phyloP scores from a whole-genome alignment of 805 yeast species.

The Pichia manshurica region DNA sequence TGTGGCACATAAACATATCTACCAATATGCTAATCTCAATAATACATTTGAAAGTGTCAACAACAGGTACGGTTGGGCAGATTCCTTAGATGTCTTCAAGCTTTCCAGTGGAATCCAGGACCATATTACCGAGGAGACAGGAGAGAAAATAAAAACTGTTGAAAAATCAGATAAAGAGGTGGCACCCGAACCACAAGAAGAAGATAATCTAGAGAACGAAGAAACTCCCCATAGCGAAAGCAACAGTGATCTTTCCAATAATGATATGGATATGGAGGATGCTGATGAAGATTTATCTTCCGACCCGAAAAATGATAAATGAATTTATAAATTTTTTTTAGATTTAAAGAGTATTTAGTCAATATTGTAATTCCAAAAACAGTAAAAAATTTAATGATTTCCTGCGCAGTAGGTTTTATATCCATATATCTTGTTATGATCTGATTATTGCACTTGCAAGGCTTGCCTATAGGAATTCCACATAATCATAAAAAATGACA shows the following conservation, averaged over 20 bases:
- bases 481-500: conserved; percentile 35
- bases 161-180: too few relatives aligned
- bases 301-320: neutral
- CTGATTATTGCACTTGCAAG: too few relatives aligned
- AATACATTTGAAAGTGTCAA: conserved; percentile 18
- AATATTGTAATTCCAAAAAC: too few relatives aligned
- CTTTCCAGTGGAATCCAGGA: conserved; percentile 6
- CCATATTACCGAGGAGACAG: too few relatives aligned
- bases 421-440: too few relatives aligned
- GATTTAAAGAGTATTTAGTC: too few relatives aligned
- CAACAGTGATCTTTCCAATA: neutral
- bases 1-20: conserved; percentile 15
- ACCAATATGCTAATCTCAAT: conserved; percentile 18
- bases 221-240: neutral
- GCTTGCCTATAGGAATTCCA: too few relatives aligned
- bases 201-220: too few relatives aligned
- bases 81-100: conserved; percentile 15
- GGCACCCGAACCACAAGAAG: too few relatives aligned
- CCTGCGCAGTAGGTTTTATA: too few relatives aligned
- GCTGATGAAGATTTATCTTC: neutral
- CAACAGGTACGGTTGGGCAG: conserved; percentile 19
- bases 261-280: conserved; percentile 3
- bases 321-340: neutral
- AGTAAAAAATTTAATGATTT: too few relatives aligned
- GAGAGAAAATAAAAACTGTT: too few relatives aligned